Evolutionary conservation across 345 rosid species (phyloP).

Genomic region (Aurinia saxatilis): DNA sequence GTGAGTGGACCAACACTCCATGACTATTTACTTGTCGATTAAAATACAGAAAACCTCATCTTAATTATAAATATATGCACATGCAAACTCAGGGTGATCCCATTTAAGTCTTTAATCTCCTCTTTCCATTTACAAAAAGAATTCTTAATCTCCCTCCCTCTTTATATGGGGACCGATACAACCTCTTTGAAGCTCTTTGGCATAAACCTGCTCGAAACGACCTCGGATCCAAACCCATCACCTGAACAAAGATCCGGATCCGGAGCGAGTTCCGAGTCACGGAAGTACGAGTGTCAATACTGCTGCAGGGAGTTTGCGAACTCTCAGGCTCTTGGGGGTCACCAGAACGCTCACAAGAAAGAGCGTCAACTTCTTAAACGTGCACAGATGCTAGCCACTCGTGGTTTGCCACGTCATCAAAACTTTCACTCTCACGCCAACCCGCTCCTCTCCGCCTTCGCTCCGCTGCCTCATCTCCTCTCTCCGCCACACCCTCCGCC

Average conservation of each 20-base stretch:
- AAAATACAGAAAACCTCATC: background rate
- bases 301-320: constrained; percentile 88
- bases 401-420: constrained; percentile 24
- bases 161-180: constrained; percentile 19
- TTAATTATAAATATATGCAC: constrained; percentile 27
- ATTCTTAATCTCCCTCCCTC: background rate
- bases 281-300: constrained; percentile 90
- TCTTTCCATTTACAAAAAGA: constrained; percentile 14
- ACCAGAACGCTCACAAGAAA: constrained; percentile 98
- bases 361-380: constrained; percentile 82
- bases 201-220: constrained; percentile 42
- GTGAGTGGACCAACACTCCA: constrained; percentile 32
- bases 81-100: constrained; percentile 22
- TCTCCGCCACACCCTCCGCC: constrained; percentile 28
- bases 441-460: constrained; percentile 51
- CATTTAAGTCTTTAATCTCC: constrained; percentile 30
- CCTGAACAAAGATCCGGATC: constrained; percentile 22
- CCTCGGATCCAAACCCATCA: constrained; percentile 1
- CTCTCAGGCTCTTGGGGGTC: constrained; percentile 95
- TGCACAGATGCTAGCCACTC: constrained; percentile 59
- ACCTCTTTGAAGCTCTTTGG: constrained; percentile 54
- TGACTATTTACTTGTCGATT: constrained; percentile 2
- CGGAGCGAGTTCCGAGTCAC: too few relatives aligned
- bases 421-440: constrained; percentile 8
- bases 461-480: constrained; percentile 49